Evolutionary conservation across 345 rosid genomes (phyloP).

Genomic region (Eucalyptus microcorys): DNA sequence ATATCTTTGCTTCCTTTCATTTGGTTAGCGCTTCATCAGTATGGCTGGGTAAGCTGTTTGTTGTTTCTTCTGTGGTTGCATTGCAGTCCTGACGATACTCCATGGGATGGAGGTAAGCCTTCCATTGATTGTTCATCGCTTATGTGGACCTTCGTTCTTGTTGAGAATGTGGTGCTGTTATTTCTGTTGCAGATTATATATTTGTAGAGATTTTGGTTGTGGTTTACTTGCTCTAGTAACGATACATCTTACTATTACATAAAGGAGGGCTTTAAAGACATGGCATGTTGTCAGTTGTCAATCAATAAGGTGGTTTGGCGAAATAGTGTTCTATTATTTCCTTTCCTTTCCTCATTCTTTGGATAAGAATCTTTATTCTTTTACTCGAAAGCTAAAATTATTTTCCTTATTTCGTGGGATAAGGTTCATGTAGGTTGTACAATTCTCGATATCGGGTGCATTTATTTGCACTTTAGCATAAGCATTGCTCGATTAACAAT

Average conservation of each 20-base stretch:
- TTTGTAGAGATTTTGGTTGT: not conserved
- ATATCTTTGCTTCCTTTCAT: not conserved
- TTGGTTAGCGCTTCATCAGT: not conserved
- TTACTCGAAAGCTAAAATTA: not conserved
- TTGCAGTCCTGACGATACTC: constrained; percentile 75
- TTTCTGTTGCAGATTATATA: not conserved
- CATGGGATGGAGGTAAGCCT: constrained; percentile 81
- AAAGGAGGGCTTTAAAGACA: not conserved
- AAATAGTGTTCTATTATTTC: not conserved
- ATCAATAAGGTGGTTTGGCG: not conserved
- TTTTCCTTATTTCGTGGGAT: not conserved
- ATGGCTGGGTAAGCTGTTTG: constrained; percentile 1
- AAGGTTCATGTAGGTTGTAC: not conserved
- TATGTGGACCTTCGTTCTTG: not conserved
- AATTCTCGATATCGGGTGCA: not conserved
- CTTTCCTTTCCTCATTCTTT: not conserved
- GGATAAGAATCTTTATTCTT: not conserved
- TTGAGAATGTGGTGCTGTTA: not conserved
- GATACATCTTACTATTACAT: not conserved
- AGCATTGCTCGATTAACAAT: not conserved
- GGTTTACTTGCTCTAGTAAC: not conserved
- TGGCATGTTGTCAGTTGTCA: not conserved
- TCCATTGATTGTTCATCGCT: not conserved
- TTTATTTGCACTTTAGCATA: not conserved
- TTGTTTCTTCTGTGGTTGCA: constrained; percentile 2